phyloP scores from a whole-genome alignment of 2,329 filamentous ascomycete species.

The Paracorniculantispora psalliotae region DNA sequence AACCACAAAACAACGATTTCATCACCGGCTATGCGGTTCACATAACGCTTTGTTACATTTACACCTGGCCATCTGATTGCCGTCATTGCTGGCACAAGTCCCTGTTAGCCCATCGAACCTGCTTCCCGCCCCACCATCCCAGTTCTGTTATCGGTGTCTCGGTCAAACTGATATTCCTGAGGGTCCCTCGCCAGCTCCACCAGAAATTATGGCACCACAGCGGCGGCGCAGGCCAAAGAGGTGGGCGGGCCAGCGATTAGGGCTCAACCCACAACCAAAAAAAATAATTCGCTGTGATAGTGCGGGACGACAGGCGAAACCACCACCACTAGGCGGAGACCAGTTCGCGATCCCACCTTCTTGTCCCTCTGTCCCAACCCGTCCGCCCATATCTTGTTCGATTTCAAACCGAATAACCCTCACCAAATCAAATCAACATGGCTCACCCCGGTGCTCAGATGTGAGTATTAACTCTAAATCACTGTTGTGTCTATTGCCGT shows the following conservation, averaged over 20 bases:
- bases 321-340: constrained; percentile 4
- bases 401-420: neutral
- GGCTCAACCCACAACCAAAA: constrained; percentile 28
- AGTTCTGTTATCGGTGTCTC: neutral
- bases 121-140: neutral
- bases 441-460: constrained; percentile 58
- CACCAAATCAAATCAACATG: constrained; percentile 45
- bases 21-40: no score
- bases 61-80: neutral
- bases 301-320: constrained; percentile 11
- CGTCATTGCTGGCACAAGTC: neutral
- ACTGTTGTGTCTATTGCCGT: neutral
- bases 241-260: constrained; percentile 18
- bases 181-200: neutral
- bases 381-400: neutral
- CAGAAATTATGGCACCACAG: neutral
- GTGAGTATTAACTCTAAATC: constrained; percentile 39
- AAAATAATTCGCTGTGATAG: constrained; percentile 17
- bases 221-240: neutral
- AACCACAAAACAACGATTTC: no score
- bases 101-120: neutral
- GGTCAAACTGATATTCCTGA: constrained; percentile 4
- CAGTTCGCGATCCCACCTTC: constrained; percentile 13
- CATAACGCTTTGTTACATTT: neutral
- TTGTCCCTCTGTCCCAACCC: constrained; percentile 1